Conservation (phyloP, 2,329 filamentous ascomycete species). For the Xylariaceae sp. region DNA sequence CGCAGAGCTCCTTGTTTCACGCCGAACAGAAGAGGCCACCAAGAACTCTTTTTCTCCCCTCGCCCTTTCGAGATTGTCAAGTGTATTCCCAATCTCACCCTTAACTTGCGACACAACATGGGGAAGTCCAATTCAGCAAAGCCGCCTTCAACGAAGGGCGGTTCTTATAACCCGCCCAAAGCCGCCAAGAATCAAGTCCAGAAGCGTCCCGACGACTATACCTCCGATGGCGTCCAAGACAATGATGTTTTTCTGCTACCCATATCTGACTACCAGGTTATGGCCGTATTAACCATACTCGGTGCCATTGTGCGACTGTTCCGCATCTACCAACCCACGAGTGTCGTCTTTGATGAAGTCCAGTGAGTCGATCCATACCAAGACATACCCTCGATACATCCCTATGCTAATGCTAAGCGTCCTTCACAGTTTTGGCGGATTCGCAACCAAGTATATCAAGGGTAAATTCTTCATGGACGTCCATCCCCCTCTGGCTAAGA, state of each 20-base stretch:
- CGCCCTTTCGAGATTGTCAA: slow-evolving; percentile 6
- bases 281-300: slow-evolving; percentile 72
- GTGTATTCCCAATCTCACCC: slow-evolving; percentile 1
- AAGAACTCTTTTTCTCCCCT: slow-evolving; percentile 19
- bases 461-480: slow-evolving; percentile 99
- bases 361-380: slow-evolving; percentile 69
- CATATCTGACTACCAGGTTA: slow-evolving; percentile 77
- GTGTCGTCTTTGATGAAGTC: slow-evolving; percentile 98
- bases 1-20: slow-evolving; percentile 12
- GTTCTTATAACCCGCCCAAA: slow-evolving; percentile 32
- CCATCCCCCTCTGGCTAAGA: slow-evolving; percentile 95
- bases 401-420: slow-evolving; percentile 7
- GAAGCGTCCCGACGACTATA: slow-evolving; percentile 59
- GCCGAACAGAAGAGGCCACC: slow-evolving; percentile 9
- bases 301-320: slow-evolving; percentile 84
- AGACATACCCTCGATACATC: slow-evolving; percentile 1
- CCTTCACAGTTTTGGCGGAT: slow-evolving; percentile 81
- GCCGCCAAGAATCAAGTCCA: slow-evolving; percentile 36
- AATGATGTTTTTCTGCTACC: slow-evolving; percentile 91
- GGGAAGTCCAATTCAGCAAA: slow-evolving; percentile 44
- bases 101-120: slow-evolving; percentile 35
- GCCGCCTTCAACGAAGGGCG: slow-evolving; percentile 40
- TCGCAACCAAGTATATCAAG: slow-evolving; percentile 99
- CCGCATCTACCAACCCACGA: slow-evolving; percentile 93
- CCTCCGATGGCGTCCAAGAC: slow-evolving; percentile 79